phyloP scores from a whole-genome alignment of 345 rosid species.

The Pelargonium nanum region DNA sequence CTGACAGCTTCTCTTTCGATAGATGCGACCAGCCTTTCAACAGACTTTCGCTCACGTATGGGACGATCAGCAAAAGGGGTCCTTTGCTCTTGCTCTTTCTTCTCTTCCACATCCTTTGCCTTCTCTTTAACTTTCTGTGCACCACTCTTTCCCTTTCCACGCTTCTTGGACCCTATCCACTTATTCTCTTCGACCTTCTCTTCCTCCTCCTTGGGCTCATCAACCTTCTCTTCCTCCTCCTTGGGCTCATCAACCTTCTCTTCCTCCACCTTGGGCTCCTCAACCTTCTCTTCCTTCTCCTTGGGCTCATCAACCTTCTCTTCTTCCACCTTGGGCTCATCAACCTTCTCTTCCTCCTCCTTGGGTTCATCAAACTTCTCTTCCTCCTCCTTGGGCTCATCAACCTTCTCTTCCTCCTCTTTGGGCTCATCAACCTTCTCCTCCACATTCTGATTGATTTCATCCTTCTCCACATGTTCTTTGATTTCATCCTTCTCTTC shows the following conservation, averaged over 20 bases:
- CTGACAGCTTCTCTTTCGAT: constrained; percentile 57
- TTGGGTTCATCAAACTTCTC: no score
- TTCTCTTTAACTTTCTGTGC: constrained; percentile 37
- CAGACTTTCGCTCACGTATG: constrained; percentile 83
- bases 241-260: no score
- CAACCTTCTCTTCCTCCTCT: neutral
- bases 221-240: neutral
- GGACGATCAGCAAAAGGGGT: constrained; percentile 79
- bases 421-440: no score
- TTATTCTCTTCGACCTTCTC: constrained; percentile 16
- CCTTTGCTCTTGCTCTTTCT: constrained; percentile 32
- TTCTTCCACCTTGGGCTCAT: no score
- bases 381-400: neutral
- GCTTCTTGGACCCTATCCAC: constrained; percentile 32
- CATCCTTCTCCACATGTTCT: constrained; percentile 3
- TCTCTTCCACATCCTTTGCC: constrained; percentile 25
- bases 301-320: no score
- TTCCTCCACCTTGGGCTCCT: no score
- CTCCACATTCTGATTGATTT: neutral
- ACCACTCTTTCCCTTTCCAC: constrained; percentile 29
- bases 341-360: no score
- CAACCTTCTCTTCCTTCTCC: no score
- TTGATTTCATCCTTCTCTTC: constrained; percentile 9
- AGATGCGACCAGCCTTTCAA: constrained; percentile 83
- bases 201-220: constrained; percentile 1